Evolutionary conservation across 768 basidiomycete species (phyloP), one percentile per base, ranked within the genome.

Genomic region (Mycena capillaripes): DNA sequence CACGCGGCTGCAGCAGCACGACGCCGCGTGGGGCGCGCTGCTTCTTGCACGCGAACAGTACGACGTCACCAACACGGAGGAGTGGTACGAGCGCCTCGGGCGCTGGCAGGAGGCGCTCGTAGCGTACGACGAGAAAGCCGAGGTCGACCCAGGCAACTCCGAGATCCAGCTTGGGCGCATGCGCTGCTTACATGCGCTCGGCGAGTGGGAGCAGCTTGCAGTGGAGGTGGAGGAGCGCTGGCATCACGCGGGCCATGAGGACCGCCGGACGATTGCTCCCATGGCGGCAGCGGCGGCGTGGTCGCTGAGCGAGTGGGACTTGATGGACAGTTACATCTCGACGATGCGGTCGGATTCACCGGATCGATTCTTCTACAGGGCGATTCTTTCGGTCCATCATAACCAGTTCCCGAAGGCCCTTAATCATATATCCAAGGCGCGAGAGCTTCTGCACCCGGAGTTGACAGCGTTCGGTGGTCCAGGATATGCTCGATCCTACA

Each of bases 241-340:
- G 98, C 81, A 89, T 3, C 93, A 89, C 72, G 93, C 95, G 21
- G 91, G 87, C 52, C 89, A 93, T 69, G 97, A 98, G 61, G 92
- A 96, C 74, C 91, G 94, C 55, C 89, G 94, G 58, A 92, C 95
- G 80, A 98, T 99, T 73, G 97, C 98, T 0, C 97, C 98, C 0
- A 93, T 99, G 87, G 98, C 97, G 0, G 95, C 98, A 0, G 98
- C 97, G 0, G 97, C 98, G 2, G 95, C 97, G 5, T 99, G 98
- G 97, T 96, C 96, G 2, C 83, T 98, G 69, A 93, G 94, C 77
- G 97, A 98, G 77, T 99, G 98, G 98, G 97, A 99, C 77, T 89
- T 92, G 12, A 99, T 99, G 98, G 98, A 99, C 59, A 93, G 97
- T 76, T 99, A 98, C 80, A 98, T 99, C 66, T 87, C 91, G 7